Conservation (phyloP, 2,329 filamentous ascomycete species). For the Fusarium sp. region DNA sequence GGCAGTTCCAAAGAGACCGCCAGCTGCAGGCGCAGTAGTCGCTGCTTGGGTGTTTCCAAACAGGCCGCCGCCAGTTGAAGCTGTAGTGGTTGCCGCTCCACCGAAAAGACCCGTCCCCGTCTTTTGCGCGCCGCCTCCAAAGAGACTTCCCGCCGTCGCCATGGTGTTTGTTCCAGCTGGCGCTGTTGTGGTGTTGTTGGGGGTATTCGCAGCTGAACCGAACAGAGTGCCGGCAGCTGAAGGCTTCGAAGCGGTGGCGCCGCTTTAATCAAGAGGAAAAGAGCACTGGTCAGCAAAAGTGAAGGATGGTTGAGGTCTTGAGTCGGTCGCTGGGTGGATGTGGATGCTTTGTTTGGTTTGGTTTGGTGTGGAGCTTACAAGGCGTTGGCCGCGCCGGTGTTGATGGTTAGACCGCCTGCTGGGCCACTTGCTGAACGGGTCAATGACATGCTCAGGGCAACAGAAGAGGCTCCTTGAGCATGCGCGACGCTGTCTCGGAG, state of each 20-base stretch:
- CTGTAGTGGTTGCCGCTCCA: conserved; percentile 38
- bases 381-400: conserved; percentile 70
- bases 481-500: conserved; percentile 36
- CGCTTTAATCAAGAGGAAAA: conserved; percentile 31
- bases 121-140: conserved; percentile 42
- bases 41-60: conserved; percentile 44
- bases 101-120: conserved; percentile 48
- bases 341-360: conserved; percentile 41
- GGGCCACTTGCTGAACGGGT: conserved; percentile 70
- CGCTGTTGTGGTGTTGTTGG: conserved; percentile 43
- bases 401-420: conserved; percentile 71
- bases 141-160: conserved; percentile 50
- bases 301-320: neutral
- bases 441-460: conserved; percentile 57
- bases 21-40: neutral
- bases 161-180: conserved; percentile 45
- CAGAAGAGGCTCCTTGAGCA: conserved; percentile 22
- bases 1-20: neutral
- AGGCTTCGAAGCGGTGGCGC: conserved; percentile 46
- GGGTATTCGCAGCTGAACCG: conserved; percentile 45
- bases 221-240: conserved; percentile 53
- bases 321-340: conserved; percentile 20
- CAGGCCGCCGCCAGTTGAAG: conserved; percentile 34
- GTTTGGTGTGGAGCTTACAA: conserved; percentile 49
- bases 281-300: conserved; percentile 29